Evolutionary conservation across 352 stramenopile species (phyloP).

Genomic region (Phytophthora hybrid): DNA sequence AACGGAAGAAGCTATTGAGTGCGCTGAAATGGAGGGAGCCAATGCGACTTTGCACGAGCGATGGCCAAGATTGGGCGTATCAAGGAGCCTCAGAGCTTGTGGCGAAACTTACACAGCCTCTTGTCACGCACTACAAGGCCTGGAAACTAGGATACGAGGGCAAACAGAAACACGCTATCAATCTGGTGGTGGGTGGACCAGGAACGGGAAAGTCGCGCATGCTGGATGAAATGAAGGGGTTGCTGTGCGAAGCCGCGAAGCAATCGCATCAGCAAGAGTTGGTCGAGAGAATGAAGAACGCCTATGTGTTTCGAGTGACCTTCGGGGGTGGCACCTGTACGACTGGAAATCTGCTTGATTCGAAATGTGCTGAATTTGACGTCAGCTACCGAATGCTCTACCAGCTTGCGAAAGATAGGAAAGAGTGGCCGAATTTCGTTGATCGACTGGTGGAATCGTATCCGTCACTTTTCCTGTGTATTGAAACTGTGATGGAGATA

Average conservation of each 20-base stretch:
- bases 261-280: not conserved
- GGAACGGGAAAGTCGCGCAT: slow-evolving; percentile 36
- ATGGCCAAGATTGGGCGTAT: not conserved
- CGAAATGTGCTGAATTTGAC: not conserved
- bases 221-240: slow-evolving; percentile 37
- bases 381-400: slow-evolving; percentile 18
- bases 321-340: not conserved
- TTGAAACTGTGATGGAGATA: slow-evolving; percentile 10
- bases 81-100: not conserved
- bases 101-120: not conserved
- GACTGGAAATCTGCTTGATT: not conserved
- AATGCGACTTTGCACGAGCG: not conserved
- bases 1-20: not conserved
- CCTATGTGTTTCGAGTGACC: slow-evolving; percentile 10
- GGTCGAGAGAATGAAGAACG: not conserved
- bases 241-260: slow-evolving; percentile 21
- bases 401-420: slow-evolving; percentile 7
- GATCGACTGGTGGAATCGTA: not conserved
- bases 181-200: slow-evolving; percentile 14
- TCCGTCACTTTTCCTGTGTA: not conserved
- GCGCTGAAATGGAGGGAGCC: not conserved
- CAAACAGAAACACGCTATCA: slow-evolving; percentile 23
- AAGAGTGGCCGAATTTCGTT: not conserved
- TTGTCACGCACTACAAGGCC: not conserved
- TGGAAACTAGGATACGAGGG: not conserved